These are phyloP conservation scores for Nemania sp. DNA, from an alignment of 2,329 filamentous ascomycete species.

Conservation along the genomic window DNA sequence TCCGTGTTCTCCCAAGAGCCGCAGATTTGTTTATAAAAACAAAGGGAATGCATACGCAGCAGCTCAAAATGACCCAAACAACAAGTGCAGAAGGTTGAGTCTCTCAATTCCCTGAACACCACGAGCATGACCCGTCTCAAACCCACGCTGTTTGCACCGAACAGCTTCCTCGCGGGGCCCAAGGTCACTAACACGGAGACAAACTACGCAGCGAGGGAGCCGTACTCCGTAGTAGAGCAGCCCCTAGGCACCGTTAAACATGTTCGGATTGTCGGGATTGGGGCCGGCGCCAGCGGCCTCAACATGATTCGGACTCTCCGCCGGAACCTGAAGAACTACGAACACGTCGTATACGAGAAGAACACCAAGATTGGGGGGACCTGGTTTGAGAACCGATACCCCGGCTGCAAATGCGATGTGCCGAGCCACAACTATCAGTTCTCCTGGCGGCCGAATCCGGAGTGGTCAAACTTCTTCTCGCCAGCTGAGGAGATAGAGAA, in stretches of 20 bases:
- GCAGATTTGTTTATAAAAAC: slow-evolving; percentile 30
- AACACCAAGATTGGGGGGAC: slow-evolving; percentile 60
- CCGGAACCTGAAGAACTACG: slow-evolving; percentile 48
- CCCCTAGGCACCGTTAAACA: slow-evolving; percentile 47
- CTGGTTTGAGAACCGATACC: slow-evolving; percentile 64
- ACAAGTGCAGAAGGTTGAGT: slow-evolving; percentile 33
- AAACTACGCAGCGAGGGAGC: slow-evolving; percentile 23
- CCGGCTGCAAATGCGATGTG: slow-evolving; percentile 61
- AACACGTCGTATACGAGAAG: slow-evolving; percentile 60
- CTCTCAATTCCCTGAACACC: slow-evolving; percentile 25
- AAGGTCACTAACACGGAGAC: slow-evolving; percentile 28
- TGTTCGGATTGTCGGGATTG: slow-evolving; percentile 51
- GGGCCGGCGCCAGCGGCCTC: slow-evolving; percentile 51
- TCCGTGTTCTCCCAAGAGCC: not conserved
- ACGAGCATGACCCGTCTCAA: slow-evolving; percentile 38
- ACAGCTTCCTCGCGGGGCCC: slow-evolving; percentile 19
- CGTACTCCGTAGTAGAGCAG: slow-evolving; percentile 45
- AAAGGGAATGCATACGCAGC: slow-evolving; percentile 9
- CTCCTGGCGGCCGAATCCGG: slow-evolving; percentile 62
- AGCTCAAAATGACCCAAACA: slow-evolving; percentile 30
- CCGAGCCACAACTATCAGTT: slow-evolving; percentile 67
- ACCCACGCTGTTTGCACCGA: slow-evolving; percentile 26
- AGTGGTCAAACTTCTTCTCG: slow-evolving; percentile 63
- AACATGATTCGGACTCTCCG: slow-evolving; percentile 52
- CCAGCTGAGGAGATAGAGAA: slow-evolving; percentile 58